Conservation (phyloP, 768 basidiomycete genomes). For the Tubosaeta brunneosetosa region DNA sequence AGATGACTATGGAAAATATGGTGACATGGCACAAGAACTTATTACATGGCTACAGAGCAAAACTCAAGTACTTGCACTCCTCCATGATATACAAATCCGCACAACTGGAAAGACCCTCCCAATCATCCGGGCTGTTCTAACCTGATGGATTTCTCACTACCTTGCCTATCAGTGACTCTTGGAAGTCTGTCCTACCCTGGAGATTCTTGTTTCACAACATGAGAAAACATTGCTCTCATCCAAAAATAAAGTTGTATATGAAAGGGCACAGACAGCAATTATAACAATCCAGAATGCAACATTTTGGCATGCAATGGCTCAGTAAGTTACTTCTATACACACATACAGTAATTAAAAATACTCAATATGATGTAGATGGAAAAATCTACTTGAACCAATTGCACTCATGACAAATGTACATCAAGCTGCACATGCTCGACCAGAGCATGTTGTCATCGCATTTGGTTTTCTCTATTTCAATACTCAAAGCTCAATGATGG, state of each 20-base stretch:
- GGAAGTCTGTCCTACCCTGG: conserved; percentile 18
- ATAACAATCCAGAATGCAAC: conserved; percentile 18
- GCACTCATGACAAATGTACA: conserved; percentile 16
- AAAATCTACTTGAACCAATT: conserved; percentile 28
- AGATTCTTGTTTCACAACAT: conserved; percentile 10
- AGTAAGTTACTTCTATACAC: neutral
- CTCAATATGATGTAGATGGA: conserved; percentile 17
- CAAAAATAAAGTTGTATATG: conserved; percentile 22
- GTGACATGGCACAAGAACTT: conserved; percentile 28
- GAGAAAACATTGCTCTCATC: conserved; percentile 11
- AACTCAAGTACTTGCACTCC: conserved; percentile 28
- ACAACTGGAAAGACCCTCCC: neutral
- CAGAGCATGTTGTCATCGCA: conserved; percentile 22
- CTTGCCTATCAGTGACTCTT: conserved; percentile 30
- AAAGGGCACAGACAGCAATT: conserved; percentile 28
- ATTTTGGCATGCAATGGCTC: conserved; percentile 17
- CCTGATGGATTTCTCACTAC: conserved; percentile 36
- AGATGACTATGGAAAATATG: conserved; percentile 16
- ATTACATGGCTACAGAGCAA: conserved; percentile 38
- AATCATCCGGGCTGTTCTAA: conserved; percentile 32
- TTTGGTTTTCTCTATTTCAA: conserved; percentile 24
- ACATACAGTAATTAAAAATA: too few species aligned
- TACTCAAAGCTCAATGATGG: neutral
- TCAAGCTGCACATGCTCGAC: neutral
- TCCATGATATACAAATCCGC: conserved; percentile 20